Base-by-base conservation (phyloP, 2,329 filamentous ascomycete species). In the Neofusicoccum ribis region DNA sequence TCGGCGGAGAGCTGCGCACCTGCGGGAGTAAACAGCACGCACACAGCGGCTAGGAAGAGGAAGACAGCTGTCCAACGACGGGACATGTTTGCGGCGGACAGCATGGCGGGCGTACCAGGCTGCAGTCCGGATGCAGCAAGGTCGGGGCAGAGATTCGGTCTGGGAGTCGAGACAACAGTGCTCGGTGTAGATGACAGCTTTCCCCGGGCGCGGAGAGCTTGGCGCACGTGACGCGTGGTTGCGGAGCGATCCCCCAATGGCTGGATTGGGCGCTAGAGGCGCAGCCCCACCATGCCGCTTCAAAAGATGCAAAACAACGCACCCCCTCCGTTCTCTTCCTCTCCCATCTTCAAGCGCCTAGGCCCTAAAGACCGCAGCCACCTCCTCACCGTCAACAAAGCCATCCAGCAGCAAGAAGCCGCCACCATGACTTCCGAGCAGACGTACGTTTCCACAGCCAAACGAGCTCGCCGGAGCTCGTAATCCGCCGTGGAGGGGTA, bases 391-490 rank as follows among this genome's bases (percentile, higher is more conserved):
- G 63, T 69, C 65, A 71, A 74, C 66, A 69, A 69, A 67, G 70
- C 67, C 46, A 68, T 27, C n/a, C 43, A 15, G 17, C 15, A 72
- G 68, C 65, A 71, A 65, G 66, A 74, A 67, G 67, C 67, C 69
- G 70, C 68, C 70, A 78, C 70, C 65, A 82, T 83, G 81, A 86
- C 91, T 84, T 86, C 91, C 82, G 92, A 96, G 85, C 91, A 94
- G 86, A 97, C 93, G 92, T 96, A 84, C 82, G 91, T 84, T 47
- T 62, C 52, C 51, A 23, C 46, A 6, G 43, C 15, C 12, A 2
- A 3, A 0, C 67, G 27, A 47, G 49, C 61, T 44, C 15, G 20
- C 3, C 15, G n/a, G 34, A 44, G 63, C 60, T 65, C 54, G 15
- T 15, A 27, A 20, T 3, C 37, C 50, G n/a, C 49, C 51, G 44